Conservation (phyloP, 495 filamentous ascomycete species). For the Lasiosphaeria ovina region DNA sequence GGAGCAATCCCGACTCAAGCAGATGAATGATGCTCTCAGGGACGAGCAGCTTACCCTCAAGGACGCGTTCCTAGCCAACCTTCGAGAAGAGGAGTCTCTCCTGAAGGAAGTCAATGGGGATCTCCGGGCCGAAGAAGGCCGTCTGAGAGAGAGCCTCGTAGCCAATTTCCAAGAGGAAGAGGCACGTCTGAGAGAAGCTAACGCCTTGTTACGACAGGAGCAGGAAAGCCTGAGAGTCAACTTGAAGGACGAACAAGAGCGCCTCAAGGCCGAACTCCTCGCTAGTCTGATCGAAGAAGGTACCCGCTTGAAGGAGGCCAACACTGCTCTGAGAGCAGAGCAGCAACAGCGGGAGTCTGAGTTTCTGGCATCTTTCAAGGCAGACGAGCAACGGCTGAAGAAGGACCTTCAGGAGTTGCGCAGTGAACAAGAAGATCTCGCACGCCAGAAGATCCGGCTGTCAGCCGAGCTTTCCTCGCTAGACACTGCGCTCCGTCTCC, state of each 20-base stretch:
- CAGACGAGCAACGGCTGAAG: slow-evolving; percentile 43
- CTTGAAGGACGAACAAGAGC: slow-evolving; percentile 32
- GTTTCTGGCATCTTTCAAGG: slow-evolving; percentile 53
- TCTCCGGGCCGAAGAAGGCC: slow-evolving; percentile 26
- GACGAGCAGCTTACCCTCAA: slow-evolving; percentile 77
- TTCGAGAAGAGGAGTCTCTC: slow-evolving; percentile 66
- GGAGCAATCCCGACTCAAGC: slow-evolving; percentile 26
- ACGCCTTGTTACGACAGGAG: slow-evolving; percentile 16
- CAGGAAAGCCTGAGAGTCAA: slow-evolving; percentile 22
- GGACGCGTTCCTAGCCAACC: slow-evolving; percentile 59
- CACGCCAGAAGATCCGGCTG: slow-evolving; percentile 69
- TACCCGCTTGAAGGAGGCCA: slow-evolving; percentile 70
- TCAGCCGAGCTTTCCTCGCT: slow-evolving; percentile 81
- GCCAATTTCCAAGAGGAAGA: slow-evolving; percentile 19
- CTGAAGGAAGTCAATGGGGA: slow-evolving; percentile 59
- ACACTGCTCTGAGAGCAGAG: slow-evolving; percentile 63
- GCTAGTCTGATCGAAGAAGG: slow-evolving; percentile 73
- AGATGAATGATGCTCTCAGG: slow-evolving; percentile 46
- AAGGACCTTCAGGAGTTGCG: slow-evolving; percentile 48
- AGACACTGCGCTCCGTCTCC: slow-evolving; percentile 82
- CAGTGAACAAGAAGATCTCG: slow-evolving; percentile 68
- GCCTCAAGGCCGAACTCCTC: slow-evolving; percentile 42
- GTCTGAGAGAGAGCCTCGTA: slow-evolving; percentile 8
- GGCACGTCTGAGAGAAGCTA: slow-evolving; percentile 10
- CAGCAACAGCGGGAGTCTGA: slow-evolving; percentile 66